These are phyloP conservation scores for Cryptosporidium parvum DNA, from an alignment of 169 alveolate genomes.

Conservation along the genomic window DNA sequence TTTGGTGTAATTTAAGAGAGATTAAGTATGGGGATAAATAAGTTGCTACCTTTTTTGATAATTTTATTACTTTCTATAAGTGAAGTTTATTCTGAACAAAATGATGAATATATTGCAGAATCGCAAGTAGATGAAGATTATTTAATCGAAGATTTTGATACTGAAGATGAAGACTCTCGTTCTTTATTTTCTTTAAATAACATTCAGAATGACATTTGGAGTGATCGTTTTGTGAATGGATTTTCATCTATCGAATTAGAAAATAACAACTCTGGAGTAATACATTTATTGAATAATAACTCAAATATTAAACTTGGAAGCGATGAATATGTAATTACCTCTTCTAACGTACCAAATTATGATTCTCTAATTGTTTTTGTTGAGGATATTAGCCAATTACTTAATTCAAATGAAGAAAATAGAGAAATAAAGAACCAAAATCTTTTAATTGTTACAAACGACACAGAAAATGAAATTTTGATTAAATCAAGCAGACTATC, in stretches of 20 bases:
- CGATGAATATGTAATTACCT: background rate
- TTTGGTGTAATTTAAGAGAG: background rate
- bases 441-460: conserved; percentile 22
- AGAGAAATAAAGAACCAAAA: background rate
- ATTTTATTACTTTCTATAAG: background rate
- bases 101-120: background rate
- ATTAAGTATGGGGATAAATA: background rate
- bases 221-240: conserved; percentile 31
- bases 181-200: conserved; percentile 32
- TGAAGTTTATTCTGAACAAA: background rate
- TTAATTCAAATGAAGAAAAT: background rate
- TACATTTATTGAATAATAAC: conserved; percentile 21
- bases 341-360: conserved; percentile 31
- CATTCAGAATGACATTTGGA: conserved; percentile 50
- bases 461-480: conserved; percentile 38
- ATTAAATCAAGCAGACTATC: conserved; percentile 22
- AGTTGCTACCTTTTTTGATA: background rate
- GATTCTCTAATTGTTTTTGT: conserved; percentile 45
- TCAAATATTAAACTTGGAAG: conserved; percentile 1
- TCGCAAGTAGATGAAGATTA: background rate
- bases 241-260: conserved; percentile 48
- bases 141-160: background rate
- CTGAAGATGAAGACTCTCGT: conserved; percentile 3
- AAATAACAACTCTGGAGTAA: background rate
- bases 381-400: background rate